A percentile compares a stretch with the other conserved stretches of the same genome.
Evolutionary conservation across 1,284 basidiomycete genomes (phyloP).

Genomic region (Testicularia cyperi): DNA sequence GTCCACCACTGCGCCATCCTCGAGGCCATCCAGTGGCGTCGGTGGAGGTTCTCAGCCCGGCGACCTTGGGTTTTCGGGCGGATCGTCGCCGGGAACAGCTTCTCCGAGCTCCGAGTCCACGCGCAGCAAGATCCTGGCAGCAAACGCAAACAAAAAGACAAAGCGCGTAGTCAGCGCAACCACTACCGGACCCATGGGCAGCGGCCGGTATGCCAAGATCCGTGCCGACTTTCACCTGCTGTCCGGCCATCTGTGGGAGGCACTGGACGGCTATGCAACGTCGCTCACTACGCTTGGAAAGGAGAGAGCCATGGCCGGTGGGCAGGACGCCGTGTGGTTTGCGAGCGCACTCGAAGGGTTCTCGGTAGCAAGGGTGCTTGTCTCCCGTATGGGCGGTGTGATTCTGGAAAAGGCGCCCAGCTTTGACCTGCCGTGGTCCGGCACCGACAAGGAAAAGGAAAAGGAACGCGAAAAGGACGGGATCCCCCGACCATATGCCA

Average conservation of each 20-base stretch:
- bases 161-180: conserved; percentile 13
- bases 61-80: conserved; percentile 5
- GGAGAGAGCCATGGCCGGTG: conserved; percentile 57
- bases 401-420: conserved; percentile 50
- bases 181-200: conserved; percentile 35
- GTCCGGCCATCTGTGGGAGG: conserved; percentile 53
- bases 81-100: conserved; percentile 5
- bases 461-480: conserved; percentile 46
- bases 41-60: conserved; percentile 37
- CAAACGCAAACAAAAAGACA: conserved; percentile 29
- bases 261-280: conserved; percentile 45
- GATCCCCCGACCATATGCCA: conserved; percentile 28
- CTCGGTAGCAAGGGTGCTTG: conserved; percentile 49
- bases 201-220: conserved; percentile 50
- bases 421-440: conserved; percentile 33
- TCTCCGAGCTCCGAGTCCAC: conserved; percentile 30
- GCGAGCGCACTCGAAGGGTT: conserved; percentile 57
- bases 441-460: conserved; percentile 43
- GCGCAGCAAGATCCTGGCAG: conserved; percentile 22
- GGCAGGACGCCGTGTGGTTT: conserved; percentile 59
- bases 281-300: conserved; percentile 40
- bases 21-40: conserved; percentile 18
- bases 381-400: conserved; percentile 49
- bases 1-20: too few species aligned
- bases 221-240: conserved; percentile 50